phyloP scores from a whole-genome alignment of 2,329 filamentous ascomycete species.

The Trichophyton schoenleinii region DNA sequence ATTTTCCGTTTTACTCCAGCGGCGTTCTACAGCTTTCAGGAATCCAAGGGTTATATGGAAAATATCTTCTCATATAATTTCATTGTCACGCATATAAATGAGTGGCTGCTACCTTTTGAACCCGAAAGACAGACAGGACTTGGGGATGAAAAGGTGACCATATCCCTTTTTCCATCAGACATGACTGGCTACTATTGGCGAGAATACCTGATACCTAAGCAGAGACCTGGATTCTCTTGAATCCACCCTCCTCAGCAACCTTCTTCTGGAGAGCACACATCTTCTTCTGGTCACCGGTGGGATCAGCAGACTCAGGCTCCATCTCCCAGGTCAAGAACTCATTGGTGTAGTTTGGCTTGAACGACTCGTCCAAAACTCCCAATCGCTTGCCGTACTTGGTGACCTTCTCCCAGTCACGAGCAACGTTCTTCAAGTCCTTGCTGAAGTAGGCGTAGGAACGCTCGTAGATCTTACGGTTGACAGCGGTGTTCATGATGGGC shows the following conservation, averaged over 20 bases:
- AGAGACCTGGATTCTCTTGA: slow-evolving; percentile 24
- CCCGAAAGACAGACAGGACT: not conserved
- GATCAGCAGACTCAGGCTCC: slow-evolving; percentile 53
- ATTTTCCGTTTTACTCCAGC: no score
- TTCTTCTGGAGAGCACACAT: slow-evolving; percentile 58
- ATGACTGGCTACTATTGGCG: not conserved
- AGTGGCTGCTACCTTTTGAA: not conserved
- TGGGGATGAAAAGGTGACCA: not conserved
- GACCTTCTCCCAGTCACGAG: slow-evolving; percentile 64
- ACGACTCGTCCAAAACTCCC: slow-evolving; percentile 50
- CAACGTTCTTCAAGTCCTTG: slow-evolving; percentile 60
- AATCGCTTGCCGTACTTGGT: slow-evolving; percentile 64
- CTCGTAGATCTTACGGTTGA: slow-evolving; percentile 71
- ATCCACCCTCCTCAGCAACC: slow-evolving; percentile 54
- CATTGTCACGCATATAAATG: not conserved
- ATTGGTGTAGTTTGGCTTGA: slow-evolving; percentile 64
- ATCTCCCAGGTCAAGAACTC: slow-evolving; percentile 54
- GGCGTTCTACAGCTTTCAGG: no score
- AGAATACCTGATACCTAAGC: slow-evolving; percentile 5
- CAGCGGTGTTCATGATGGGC: slow-evolving; percentile 52
- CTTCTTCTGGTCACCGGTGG: slow-evolving; percentile 59
- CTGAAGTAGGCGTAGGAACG: slow-evolving; percentile 67
- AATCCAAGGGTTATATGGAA: not conserved
- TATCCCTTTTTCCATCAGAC: not conserved
- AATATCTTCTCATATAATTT: not conserved